Conservation (phyloP, 2,329 filamentous ascomycete genomes). For the Aspergillus pseudoglaucus region DNA sequence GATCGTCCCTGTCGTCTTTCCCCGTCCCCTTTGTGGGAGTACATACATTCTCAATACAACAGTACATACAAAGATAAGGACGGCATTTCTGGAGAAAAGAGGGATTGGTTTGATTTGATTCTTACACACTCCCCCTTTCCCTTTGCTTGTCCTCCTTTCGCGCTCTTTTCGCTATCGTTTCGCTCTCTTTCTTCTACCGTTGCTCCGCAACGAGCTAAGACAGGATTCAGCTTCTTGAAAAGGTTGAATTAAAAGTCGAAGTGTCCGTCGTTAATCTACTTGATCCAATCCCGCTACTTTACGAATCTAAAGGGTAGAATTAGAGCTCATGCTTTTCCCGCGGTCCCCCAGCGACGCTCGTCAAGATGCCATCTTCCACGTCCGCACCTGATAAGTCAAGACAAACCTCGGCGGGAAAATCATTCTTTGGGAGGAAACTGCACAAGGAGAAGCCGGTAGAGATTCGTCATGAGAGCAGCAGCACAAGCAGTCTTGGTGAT, state of each 20-base stretch:
- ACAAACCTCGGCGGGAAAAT: constrained; percentile 73
- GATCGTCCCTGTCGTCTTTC: no score
- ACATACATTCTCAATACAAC: no score
- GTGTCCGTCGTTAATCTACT: constrained; percentile 10
- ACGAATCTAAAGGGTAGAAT: constrained; percentile 7
- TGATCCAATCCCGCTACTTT: constrained; percentile 5
- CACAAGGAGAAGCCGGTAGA: constrained; percentile 70
- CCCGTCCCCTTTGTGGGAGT: no score
- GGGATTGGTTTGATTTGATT: not conserved
- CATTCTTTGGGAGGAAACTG: constrained; percentile 75
- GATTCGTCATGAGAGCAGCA: constrained; percentile 54
- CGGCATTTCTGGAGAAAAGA: no score
- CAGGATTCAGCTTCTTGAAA: not conserved
- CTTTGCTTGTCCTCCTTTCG: no score
- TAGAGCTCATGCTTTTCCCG: constrained; percentile 30
- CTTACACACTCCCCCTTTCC: constrained; percentile 5
- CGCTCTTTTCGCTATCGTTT: no score
- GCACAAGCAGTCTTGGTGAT: constrained; percentile 30
- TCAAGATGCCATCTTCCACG: constrained; percentile 51
- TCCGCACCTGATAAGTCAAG: constrained; percentile 68
- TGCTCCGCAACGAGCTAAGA: constrained; percentile 16
- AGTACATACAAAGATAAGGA: no score
- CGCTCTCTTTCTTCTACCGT: constrained; percentile 5
- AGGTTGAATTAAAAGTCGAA: constrained; percentile 10
- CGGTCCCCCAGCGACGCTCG: constrained; percentile 24